phyloP scores from a whole-genome alignment of 2,329 filamentous ascomycete species.

The Coleophoma cylindrospora region DNA sequence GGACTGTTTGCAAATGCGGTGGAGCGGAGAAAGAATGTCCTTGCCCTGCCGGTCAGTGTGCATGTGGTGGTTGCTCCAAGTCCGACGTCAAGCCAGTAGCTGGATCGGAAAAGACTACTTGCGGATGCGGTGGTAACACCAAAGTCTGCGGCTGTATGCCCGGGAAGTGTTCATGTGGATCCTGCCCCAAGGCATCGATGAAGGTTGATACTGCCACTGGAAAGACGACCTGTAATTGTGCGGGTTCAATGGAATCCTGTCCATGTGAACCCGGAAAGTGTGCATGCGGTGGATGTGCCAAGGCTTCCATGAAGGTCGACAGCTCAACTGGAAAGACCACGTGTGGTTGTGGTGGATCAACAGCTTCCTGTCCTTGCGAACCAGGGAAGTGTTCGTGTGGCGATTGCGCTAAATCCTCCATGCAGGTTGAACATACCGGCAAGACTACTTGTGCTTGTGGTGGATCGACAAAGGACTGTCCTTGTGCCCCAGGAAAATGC shows the following conservation, averaged over 20 bases:
- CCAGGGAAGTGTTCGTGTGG: constrained; percentile 29
- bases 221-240: constrained; percentile 30
- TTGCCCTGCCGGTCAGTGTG: constrained; percentile 37
- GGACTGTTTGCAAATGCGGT: constrained; percentile 34
- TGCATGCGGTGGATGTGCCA: constrained; percentile 34
- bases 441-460: constrained; percentile 31
- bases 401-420: neutral
- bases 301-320: constrained; percentile 35
- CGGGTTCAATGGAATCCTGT: constrained; percentile 27
- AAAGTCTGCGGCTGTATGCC: constrained; percentile 29
- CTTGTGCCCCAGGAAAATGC: constrained; percentile 29
- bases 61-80: constrained; percentile 37
- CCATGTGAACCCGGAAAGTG: constrained; percentile 30
- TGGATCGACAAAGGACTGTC: constrained; percentile 26
- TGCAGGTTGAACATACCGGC: constrained; percentile 20
- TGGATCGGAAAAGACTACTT: constrained; percentile 32
- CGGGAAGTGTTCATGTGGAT: constrained; percentile 33
- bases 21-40: constrained; percentile 31
- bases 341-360: constrained; percentile 28
- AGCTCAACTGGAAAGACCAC: constrained; percentile 28
- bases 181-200: constrained; percentile 36
- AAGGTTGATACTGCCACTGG: constrained; percentile 27
- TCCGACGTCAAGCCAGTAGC: constrained; percentile 27
- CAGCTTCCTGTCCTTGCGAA: constrained; percentile 26
- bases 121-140: constrained; percentile 30